phyloP scores from a whole-genome alignment of 768 basidiomycete genomes.

The Ephemerocybe angulata region DNA sequence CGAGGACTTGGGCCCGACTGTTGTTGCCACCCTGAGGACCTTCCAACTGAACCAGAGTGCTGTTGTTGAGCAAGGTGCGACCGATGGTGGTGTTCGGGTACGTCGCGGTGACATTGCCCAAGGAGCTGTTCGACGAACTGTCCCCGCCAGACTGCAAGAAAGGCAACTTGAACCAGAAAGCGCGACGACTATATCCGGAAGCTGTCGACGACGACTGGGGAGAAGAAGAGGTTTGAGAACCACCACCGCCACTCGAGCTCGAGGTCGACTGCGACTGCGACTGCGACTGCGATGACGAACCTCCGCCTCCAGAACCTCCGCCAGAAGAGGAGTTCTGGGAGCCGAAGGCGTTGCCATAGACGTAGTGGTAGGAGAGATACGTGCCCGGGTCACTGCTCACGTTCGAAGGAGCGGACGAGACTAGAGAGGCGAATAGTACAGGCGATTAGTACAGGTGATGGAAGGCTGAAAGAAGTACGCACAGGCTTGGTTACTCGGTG shows the following conservation, averaged over 20 bases:
- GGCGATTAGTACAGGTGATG: slow-evolving; percentile 17
- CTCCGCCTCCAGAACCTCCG: background rate
- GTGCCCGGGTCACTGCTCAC: slow-evolving; percentile 34
- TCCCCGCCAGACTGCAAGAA: background rate
- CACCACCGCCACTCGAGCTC: background rate
- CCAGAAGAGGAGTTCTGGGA: slow-evolving; percentile 10
- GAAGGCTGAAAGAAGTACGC: slow-evolving; percentile 15
- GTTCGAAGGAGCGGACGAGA: slow-evolving; percentile 20
- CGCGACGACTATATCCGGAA: background rate
- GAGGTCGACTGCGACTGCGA: slow-evolving; percentile 2
- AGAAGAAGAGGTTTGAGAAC: slow-evolving; percentile 2
- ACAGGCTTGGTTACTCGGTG: slow-evolving; percentile 56
- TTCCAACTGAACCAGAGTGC: slow-evolving; percentile 49
- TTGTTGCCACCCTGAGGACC: slow-evolving; percentile 22
- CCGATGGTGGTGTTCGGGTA: slow-evolving; percentile 60
- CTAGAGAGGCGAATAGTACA: slow-evolving; percentile 24
- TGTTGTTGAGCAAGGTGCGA: slow-evolving; percentile 54
- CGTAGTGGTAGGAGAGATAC: slow-evolving; percentile 54
- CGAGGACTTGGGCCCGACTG: slow-evolving; percentile 52
- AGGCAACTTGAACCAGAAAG: background rate
- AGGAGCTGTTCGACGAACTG: background rate
- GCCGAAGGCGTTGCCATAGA: slow-evolving; percentile 44
- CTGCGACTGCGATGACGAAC: background rate
- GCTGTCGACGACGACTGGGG: background rate
- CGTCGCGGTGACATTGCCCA: background rate